phyloP scores from a whole-genome alignment of 2,329 filamentous ascomycete species.

The Penicillium sp. region DNA sequence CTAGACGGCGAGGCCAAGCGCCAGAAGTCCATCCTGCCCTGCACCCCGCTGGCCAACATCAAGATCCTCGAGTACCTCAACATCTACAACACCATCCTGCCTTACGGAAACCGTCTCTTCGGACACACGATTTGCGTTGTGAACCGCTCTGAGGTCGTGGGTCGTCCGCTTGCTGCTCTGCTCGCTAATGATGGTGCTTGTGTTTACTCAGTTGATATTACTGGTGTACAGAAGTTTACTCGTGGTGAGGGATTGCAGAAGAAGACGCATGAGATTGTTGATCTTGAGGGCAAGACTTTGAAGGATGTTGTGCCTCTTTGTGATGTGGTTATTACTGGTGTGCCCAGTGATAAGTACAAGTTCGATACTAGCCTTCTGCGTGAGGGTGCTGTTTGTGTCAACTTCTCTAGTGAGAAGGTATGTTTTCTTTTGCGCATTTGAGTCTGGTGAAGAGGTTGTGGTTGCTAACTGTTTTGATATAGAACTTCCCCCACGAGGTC shows the following conservation, averaged over 20 bases:
- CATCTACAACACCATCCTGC: constrained; percentile 93
- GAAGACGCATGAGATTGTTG: constrained; percentile 78
- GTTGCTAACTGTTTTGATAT: constrained; percentile 3
- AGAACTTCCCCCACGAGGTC: constrained; percentile 84
- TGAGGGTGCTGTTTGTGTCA: constrained; percentile 95
- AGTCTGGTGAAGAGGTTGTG: not conserved
- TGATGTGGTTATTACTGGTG: constrained; percentile 92
- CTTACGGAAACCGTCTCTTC: constrained; percentile 87
- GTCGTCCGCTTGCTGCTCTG: constrained; percentile 84
- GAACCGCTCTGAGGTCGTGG: constrained; percentile 94
- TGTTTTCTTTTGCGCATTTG: constrained; percentile 10
- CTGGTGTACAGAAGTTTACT: constrained; percentile 87
- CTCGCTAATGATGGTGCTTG: constrained; percentile 94
- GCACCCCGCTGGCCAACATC: constrained; percentile 91
- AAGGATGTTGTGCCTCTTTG: constrained; percentile 81
- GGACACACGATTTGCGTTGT: constrained; percentile 95
- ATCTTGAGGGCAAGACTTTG: constrained; percentile 75
- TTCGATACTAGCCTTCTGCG: constrained; percentile 78
- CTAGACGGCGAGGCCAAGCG: constrained; percentile 66
- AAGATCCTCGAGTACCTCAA: constrained; percentile 95
- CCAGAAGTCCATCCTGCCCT: constrained; percentile 90
- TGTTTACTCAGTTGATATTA: constrained; percentile 92
- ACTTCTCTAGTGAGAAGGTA: constrained; percentile 88
- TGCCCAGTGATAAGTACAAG: constrained; percentile 85
- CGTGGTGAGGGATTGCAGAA: constrained; percentile 84